Evolutionary conservation across 345 rosid genomes (phyloP).

Genomic region (Pseudoturritis turrita): DNA sequence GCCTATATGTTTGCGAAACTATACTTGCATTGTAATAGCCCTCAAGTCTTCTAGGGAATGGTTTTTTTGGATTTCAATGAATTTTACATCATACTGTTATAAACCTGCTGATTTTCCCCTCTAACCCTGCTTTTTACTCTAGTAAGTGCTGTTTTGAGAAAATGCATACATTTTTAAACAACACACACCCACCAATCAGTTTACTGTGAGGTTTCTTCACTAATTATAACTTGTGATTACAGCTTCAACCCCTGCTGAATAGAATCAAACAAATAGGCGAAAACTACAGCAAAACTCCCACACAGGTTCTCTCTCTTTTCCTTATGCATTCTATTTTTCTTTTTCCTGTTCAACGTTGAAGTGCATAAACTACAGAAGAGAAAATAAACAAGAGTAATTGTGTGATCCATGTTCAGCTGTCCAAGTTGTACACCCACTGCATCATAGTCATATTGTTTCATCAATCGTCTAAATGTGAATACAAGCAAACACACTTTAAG

Average conservation of each 20-base stretch:
- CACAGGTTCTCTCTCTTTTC: constrained; percentile 55
- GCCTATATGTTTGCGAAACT: not conserved
- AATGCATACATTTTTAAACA: not conserved
- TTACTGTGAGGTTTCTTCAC: constrained; percentile 4
- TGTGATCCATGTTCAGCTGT: constrained; percentile 1
- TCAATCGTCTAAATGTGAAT: not conserved
- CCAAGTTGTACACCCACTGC: constrained; percentile 1
- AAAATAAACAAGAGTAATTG: not conserved
- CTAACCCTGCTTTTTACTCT: not conserved
- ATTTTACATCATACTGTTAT: not conserved
- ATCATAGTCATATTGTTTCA: not conserved
- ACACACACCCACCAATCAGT: not conserved
- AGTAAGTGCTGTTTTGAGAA: not conserved
- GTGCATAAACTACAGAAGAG: not conserved
- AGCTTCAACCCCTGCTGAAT: constrained; percentile 81
- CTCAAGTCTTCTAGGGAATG: not conserved
- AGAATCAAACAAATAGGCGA: constrained; percentile 70
- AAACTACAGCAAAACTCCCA: constrained; percentile 56
- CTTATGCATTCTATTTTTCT: not conserved
- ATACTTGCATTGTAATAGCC: not conserved
- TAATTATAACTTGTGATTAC: constrained; percentile 29
- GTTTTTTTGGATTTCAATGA: not conserved
- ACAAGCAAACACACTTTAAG: not conserved
- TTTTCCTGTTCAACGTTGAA: not conserved
- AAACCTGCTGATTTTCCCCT: not conserved